A percentile compares a stretch with the other conserved stretches of the same genome.
Conservation (phyloP, 306 rosid genomes). For the Cicer chorassanicum region DNA sequence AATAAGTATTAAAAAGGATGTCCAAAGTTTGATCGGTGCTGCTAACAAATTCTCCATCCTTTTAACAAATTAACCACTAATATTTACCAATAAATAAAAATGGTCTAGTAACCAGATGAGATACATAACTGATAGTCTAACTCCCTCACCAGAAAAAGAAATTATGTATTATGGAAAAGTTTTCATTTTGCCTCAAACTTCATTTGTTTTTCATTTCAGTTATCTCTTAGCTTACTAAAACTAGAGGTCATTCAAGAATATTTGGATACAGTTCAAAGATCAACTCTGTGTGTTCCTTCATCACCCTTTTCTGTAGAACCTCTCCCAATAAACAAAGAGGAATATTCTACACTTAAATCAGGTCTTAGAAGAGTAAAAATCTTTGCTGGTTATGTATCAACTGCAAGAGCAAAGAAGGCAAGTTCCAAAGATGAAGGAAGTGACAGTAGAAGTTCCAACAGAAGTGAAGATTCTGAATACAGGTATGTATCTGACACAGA, state of each 20-base stretch:
- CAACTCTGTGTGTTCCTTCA: slow-evolving; percentile 54
- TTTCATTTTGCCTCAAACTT: slow-evolving; percentile 19
- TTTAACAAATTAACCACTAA: too few species aligned
- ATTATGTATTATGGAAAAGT: background rate
- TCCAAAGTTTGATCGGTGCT: too few species aligned
- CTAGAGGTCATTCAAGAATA: slow-evolving; percentile 60
- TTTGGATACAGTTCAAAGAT: slow-evolving; percentile 59
- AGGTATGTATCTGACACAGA: slow-evolving; percentile 67
- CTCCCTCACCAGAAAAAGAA: too few species aligned
- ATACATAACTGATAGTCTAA: too few species aligned
- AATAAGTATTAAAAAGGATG: too few species aligned
- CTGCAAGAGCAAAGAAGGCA: slow-evolving; percentile 66
- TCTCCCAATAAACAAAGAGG: slow-evolving; percentile 60
- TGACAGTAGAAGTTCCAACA: slow-evolving; percentile 71
- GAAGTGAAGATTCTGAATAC: slow-evolving; percentile 72
- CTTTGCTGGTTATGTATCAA: slow-evolving; percentile 62
- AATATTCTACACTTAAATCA: slow-evolving; percentile 69
- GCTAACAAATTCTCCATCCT: too few species aligned
- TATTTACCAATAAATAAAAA: too few species aligned
- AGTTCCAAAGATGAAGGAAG: slow-evolving; percentile 68
- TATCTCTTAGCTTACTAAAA: slow-evolving; percentile 69
- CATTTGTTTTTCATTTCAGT: slow-evolving; percentile 40
- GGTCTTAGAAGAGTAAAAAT: slow-evolving; percentile 72
- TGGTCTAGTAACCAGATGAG: too few species aligned
- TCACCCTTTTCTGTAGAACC: slow-evolving; percentile 53